Percentiles rank a stretch among this genome's conserved stretches.
phyloP scores from a whole-genome alignment of 2,329 filamentous ascomycete genomes.

The Colletotrichum plurivorum region DNA sequence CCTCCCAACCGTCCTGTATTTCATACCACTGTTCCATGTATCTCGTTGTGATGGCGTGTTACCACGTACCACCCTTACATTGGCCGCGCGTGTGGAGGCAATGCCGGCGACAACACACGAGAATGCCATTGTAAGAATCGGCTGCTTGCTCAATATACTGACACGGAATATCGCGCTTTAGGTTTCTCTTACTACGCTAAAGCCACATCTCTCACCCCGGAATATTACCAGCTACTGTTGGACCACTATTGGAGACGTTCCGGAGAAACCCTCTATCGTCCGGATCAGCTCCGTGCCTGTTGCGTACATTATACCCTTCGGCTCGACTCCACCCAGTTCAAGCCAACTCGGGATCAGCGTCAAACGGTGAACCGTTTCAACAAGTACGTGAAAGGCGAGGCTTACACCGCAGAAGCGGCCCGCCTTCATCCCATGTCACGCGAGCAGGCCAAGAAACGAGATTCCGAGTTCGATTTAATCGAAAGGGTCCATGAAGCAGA shows the following conservation, averaged over 20 bases:
- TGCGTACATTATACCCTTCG: conserved; percentile 93
- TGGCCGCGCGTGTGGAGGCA: conserved; percentile 5
- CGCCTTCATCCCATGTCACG: conserved; percentile 77
- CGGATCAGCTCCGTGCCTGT: conserved; percentile 84
- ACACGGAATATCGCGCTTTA: conserved; percentile 52
- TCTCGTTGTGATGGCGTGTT: conserved; percentile 12
- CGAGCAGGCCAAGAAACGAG: conserved; percentile 73
- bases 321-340: conserved; percentile 76
- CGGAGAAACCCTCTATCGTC: conserved; percentile 80
- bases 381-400: conserved; percentile 76
- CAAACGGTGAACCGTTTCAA: conserved; percentile 85
- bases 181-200: conserved; percentile 81
- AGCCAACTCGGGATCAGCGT: conserved; percentile 79
- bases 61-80: conserved; percentile 10
- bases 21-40: conserved; percentile 13
- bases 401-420: conserved; percentile 75
- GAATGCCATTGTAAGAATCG: conserved; percentile 14
- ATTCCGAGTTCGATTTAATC: conserved; percentile 77
- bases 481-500: conserved; percentile 81
- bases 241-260: conserved; percentile 85
- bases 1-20: conserved; percentile 15
- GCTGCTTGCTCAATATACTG: conserved; percentile 32
- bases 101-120: conserved; percentile 3
- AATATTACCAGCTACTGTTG: conserved; percentile 79
- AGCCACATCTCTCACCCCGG: conserved; percentile 71